Conservation (phyloP, 2,329 filamentous ascomycete species). For the Fusarium mangiferae region DNA sequence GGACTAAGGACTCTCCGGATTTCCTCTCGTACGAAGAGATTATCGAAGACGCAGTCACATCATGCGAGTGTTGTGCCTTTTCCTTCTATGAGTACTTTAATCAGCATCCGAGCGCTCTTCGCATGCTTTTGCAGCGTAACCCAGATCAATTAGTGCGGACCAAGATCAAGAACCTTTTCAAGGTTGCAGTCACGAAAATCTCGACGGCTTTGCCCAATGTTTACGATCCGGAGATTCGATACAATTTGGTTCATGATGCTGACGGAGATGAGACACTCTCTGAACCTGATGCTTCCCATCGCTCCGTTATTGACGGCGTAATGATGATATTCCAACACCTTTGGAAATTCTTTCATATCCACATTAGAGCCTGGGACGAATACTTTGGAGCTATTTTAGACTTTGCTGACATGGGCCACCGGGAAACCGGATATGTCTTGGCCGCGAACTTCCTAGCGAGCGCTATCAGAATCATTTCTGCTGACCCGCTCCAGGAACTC, state of each 20-base stretch:
- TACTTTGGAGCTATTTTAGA: slow-evolving; percentile 76
- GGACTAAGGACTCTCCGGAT: slow-evolving; percentile 74
- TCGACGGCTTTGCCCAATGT: slow-evolving; percentile 57
- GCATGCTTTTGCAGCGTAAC: slow-evolving; percentile 72
- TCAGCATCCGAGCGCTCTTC: slow-evolving; percentile 65
- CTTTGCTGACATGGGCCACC: slow-evolving; percentile 71
- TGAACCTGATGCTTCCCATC: neutral
- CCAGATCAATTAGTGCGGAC: slow-evolving; percentile 66
- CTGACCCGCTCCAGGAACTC: slow-evolving; percentile 65
- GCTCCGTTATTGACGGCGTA: slow-evolving; percentile 50
- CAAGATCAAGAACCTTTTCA: slow-evolving; percentile 61
- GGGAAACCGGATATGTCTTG: slow-evolving; percentile 69
- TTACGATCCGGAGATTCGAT: slow-evolving; percentile 52
- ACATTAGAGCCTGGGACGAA: slow-evolving; percentile 77
- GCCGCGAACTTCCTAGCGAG: slow-evolving; percentile 69
- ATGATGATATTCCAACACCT: slow-evolving; percentile 64
- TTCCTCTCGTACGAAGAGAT: slow-evolving; percentile 66
- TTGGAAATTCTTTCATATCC: slow-evolving; percentile 71
- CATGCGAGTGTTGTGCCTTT: slow-evolving; percentile 64
- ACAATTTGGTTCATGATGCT: slow-evolving; percentile 38
- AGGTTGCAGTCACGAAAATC: slow-evolving; percentile 63
- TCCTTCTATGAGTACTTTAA: slow-evolving; percentile 71
- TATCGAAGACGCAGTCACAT: slow-evolving; percentile 58
- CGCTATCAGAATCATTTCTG: slow-evolving; percentile 68
- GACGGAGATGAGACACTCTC: slow-evolving; percentile 44